These are phyloP conservation scores for Trichoderma sp. DNA, from an alignment of 2,329 filamentous ascomycete species.

Conservation along the genomic window DNA sequence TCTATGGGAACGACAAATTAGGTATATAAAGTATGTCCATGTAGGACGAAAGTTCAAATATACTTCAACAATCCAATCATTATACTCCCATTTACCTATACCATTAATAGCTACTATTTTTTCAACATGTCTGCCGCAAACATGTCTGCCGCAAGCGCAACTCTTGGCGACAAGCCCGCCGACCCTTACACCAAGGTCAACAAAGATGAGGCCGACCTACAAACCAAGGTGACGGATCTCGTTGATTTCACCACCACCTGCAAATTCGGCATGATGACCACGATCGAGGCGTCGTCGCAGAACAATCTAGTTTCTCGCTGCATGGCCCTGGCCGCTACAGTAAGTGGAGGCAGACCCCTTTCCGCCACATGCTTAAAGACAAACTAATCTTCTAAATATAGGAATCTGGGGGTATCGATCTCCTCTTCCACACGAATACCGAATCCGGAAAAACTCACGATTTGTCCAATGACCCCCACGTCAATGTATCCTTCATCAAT, in stretches of 20 bases:
- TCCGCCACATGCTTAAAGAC: not conserved
- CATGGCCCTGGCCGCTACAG: constrained; percentile 80
- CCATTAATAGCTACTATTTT: not conserved
- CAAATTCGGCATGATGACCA: constrained; percentile 92
- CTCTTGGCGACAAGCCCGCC: constrained; percentile 59
- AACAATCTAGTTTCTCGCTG: constrained; percentile 74
- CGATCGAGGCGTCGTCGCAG: constrained; percentile 56
- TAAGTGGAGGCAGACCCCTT: constrained; percentile 35
- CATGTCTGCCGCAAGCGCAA: constrained; percentile 50
- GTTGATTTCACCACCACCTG: constrained; percentile 64
- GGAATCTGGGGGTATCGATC: constrained; percentile 75
- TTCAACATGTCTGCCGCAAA: constrained; percentile 41
- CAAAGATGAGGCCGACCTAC: constrained; percentile 59
- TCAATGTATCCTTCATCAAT: constrained; percentile 82
- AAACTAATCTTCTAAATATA: constrained; percentile 33
- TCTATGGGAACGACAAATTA: too few species aligned
- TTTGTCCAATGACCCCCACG: constrained; percentile 65
- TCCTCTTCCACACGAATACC: constrained; percentile 89
- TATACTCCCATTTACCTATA: not conserved
- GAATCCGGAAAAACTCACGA: constrained; percentile 87
- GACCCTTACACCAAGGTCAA: constrained; percentile 81
- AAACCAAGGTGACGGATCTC: constrained; percentile 75
- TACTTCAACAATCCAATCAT: not conserved
- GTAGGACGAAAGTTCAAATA: not conserved
- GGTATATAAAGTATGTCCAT: not conserved